A percentile compares a stretch with the other conserved stretches of the same genome.
These are phyloP conservation scores for Macrocybe gigantea DNA, from an alignment of 768 basidiomycete genomes.

Conservation along the genomic window DNA sequence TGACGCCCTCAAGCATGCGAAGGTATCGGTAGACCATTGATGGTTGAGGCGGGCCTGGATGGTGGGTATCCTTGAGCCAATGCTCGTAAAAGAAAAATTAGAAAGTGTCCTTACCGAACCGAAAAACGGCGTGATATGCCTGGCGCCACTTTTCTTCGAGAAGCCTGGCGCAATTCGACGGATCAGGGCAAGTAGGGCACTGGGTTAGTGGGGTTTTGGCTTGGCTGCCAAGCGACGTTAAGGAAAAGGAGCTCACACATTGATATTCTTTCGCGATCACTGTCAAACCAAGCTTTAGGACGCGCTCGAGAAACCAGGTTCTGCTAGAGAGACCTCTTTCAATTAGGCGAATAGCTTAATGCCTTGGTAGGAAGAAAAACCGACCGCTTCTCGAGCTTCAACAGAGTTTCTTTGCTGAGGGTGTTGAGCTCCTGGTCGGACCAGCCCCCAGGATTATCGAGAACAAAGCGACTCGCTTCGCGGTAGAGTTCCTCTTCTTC, in stretches of 20 bases:
- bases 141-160: conserved; percentile 94
- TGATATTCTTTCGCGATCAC: conserved; percentile 91
- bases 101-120: conserved; percentile 56
- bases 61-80: neutral
- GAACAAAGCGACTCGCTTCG: conserved; percentile 86
- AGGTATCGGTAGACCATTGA: conserved; percentile 93
- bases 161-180: conserved; percentile 68
- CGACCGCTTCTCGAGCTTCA: conserved; percentile 86
- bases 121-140: conserved; percentile 80
- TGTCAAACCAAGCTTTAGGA: conserved; percentile 84
- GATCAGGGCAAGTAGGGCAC: conserved; percentile 84
- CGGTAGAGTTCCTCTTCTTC: conserved; percentile 87
- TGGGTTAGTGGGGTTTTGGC: conserved; percentile 19
- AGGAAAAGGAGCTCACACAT: conserved; percentile 54
- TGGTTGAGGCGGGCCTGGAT: conserved; percentile 74
- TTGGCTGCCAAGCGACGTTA: neutral
- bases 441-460: conserved; percentile 90
- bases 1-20: conserved; percentile 84
- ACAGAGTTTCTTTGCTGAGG: conserved; percentile 72
- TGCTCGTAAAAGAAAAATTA: neutral
- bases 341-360: neutral
- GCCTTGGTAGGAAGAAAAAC: conserved; percentile 9
- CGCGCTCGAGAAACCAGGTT: conserved; percentile 93
- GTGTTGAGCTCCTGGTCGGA: conserved; percentile 75
- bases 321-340: conserved; percentile 40